These are phyloP conservation scores for Sporothrix dimorphospora DNA, from an alignment of 2,329 filamentous ascomycete species.

Conservation along the genomic window DNA sequence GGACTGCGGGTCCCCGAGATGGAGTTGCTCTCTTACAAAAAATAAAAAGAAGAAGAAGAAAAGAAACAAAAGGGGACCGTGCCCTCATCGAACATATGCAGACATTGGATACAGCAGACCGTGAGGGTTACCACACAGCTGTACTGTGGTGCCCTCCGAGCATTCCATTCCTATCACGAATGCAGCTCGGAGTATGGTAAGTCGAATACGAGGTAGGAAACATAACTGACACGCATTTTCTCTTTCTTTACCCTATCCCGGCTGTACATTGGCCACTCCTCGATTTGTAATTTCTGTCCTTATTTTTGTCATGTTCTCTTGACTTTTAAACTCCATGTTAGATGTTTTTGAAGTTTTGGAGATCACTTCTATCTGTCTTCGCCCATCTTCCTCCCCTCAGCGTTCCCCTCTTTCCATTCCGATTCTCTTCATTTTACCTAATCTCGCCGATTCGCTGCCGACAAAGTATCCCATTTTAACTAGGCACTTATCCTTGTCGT, in stretches of 20 bases:
- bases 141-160: neutral
- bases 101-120: neutral
- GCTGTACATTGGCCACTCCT: neutral
- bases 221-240: neutral
- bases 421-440: neutral
- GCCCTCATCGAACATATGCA: neutral
- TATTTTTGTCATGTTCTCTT: neutral
- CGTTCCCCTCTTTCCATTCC: neutral
- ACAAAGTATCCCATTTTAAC: neutral
- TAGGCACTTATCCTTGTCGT: no score
- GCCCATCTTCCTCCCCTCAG: neutral
- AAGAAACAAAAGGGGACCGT: neutral
- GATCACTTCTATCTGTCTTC: neutral
- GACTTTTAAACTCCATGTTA: no score
- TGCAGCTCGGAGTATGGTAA: neutral
- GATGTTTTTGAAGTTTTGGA: neutral
- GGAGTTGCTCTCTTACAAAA: neutral
- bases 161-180: neutral
- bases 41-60: neutral
- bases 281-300: neutral
- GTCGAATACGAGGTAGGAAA: neutral
- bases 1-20: neutral
- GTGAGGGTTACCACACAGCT: neutral
- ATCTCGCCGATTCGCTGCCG: slow-evolving; percentile 13
- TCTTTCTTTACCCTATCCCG: neutral